Percentiles rank a stretch among this genome's conserved stretches.
Conservation (phyloP, 768 basidiomycete genomes). For the Rossbeevera mucosa region DNA sequence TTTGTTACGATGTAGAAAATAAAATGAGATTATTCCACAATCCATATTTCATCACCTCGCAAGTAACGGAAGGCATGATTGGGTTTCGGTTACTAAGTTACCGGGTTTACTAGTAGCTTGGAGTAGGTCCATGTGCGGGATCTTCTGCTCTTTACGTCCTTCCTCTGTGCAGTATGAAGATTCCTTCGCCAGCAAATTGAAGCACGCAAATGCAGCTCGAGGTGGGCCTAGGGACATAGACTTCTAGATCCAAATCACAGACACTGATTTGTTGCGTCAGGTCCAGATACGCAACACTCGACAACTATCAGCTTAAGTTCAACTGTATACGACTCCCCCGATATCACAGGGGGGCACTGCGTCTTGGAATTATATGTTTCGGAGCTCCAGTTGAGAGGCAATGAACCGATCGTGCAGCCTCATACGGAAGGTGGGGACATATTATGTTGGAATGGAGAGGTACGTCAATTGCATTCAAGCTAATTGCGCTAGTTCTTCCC, state of each 20-base stretch:
- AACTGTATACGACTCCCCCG: background rate
- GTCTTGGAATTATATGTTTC: conserved; percentile 58
- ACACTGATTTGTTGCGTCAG: conserved; percentile 32
- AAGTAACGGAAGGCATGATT: background rate
- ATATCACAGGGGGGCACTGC: conserved; percentile 22
- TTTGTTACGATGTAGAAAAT: conserved; percentile 14
- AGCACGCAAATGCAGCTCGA: conserved; percentile 50
- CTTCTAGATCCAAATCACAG: background rate
- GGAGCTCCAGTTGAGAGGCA: conserved; percentile 70
- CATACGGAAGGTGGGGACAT: conserved; percentile 54
- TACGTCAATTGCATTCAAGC: conserved; percentile 23
- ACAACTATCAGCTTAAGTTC: conserved; percentile 20
- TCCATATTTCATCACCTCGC: background rate
- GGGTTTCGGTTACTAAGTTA: background rate
- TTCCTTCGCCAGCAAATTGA: conserved; percentile 34
- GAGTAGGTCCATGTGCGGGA: conserved; percentile 58
- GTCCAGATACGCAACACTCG: conserved; percentile 58
- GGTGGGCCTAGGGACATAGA: conserved; percentile 35
- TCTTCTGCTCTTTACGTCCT: conserved; percentile 46
- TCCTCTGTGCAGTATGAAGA: conserved; percentile 10
- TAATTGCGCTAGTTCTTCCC: background rate
- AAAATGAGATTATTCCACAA: conserved; percentile 5
- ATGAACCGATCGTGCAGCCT: conserved; percentile 57
- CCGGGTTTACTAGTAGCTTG: background rate
- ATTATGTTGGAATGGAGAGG: conserved; percentile 88